Evolutionary conservation across 2,329 filamentous ascomycete species (phyloP).

Genomic region (Hypoxylon sp.): DNA sequence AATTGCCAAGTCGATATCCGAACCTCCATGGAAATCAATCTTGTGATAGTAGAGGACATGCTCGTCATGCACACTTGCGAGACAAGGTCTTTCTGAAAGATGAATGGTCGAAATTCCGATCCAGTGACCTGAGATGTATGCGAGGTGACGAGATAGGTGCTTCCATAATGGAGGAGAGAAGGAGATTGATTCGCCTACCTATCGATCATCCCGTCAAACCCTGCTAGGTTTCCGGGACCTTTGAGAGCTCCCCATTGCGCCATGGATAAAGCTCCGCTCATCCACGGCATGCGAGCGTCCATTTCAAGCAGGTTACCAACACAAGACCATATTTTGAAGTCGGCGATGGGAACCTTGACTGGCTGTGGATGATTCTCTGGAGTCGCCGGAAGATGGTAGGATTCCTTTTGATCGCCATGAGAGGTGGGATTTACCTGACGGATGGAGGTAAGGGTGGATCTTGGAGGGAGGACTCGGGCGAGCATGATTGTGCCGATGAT

Average conservation of each 20-base stretch:
- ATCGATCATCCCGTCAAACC: constrained; percentile 83
- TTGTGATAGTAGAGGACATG: constrained; percentile 39
- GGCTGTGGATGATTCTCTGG: constrained; percentile 40
- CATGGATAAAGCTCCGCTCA: constrained; percentile 80
- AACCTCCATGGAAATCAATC: constrained; percentile 38
- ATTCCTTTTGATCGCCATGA: constrained; percentile 45
- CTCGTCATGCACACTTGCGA: constrained; percentile 53
- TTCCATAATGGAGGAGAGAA: constrained; percentile 49
- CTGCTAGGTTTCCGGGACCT: constrained; percentile 81
- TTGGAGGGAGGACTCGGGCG: constrained; percentile 74
- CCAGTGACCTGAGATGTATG: constrained; percentile 63
- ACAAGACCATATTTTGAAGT: constrained; percentile 83
- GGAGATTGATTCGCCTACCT: constrained; percentile 75
- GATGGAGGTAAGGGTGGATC: constrained; percentile 50
- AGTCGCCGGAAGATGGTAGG: constrained; percentile 35
- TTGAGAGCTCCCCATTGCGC: constrained; percentile 78
- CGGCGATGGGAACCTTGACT: constrained; percentile 73
- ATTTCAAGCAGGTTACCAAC: constrained; percentile 79
- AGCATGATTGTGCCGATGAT: constrained; percentile 73
- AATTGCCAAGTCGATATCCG: constrained; percentile 40
- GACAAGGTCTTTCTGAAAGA: constrained; percentile 46
- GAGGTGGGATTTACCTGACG: constrained; percentile 46
- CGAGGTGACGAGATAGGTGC: constrained; percentile 54
- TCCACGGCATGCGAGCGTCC: constrained; percentile 89
- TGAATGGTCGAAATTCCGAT: constrained; percentile 56